Percentiles rank a stretch among this genome's conserved stretches.
Evolutionary conservation across 768 basidiomycete species (phyloP).

Genomic region (Cyclocybe cylindracea): DNA sequence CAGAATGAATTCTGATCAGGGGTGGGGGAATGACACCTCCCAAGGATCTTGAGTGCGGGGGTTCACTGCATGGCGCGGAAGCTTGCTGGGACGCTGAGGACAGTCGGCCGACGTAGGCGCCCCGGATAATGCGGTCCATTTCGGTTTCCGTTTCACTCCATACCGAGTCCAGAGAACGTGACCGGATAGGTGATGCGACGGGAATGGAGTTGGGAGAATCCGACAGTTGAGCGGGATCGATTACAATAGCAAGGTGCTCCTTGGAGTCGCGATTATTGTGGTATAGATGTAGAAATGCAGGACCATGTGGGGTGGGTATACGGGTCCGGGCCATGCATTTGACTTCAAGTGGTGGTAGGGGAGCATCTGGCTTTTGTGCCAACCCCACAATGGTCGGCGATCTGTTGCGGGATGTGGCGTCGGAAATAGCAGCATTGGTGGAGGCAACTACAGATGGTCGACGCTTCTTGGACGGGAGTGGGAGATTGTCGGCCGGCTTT

Average conservation of each 20-base stretch:
- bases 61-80: slow-evolving; percentile 37
- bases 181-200: slow-evolving; percentile 70
- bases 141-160: slow-evolving; percentile 90
- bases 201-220: slow-evolving; percentile 34
- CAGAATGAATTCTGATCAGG: slow-evolving; percentile 93
- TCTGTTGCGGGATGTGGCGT: slow-evolving; percentile 26
- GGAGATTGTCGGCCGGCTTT: slow-evolving; percentile 39
- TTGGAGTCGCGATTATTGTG: slow-evolving; percentile 91
- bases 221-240: slow-evolving; percentile 84
- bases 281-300: slow-evolving; percentile 91
- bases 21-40: slow-evolving; percentile 59
- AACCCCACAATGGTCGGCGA: slow-evolving; percentile 18
- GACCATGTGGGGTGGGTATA: slow-evolving; percentile 94
- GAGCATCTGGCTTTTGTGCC: slow-evolving; percentile 15
- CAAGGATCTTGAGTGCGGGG: slow-evolving; percentile 8
- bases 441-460: slow-evolving; percentile 32
- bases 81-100: slow-evolving; percentile 51
- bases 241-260: slow-evolving; percentile 94
- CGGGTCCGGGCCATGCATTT: slow-evolving; percentile 97
- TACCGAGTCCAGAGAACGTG: slow-evolving; percentile 73
- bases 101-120: slow-evolving; percentile 89
- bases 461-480: slow-evolving; percentile 40
- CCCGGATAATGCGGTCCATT: slow-evolving; percentile 89
- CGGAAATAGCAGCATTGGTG: slow-evolving; percentile 21
- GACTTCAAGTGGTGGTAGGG: slow-evolving; percentile 55